Conservation (phyloP, 192 early-diverging fungal genomes). For the Linderina pennispora region DNA sequence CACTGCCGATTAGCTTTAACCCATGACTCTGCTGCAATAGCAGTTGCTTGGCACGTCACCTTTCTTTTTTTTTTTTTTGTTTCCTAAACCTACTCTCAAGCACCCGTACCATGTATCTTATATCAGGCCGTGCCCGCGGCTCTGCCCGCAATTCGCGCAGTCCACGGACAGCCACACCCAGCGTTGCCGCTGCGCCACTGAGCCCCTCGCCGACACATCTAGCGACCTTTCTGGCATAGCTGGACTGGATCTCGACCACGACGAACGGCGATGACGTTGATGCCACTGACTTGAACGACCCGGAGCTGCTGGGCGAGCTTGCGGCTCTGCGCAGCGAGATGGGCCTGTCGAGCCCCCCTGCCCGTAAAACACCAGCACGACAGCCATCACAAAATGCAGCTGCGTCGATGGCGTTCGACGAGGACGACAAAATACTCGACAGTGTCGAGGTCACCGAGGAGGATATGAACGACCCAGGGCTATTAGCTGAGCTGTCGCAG, state of each 20-base stretch:
- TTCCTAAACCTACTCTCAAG: too few relatives aligned
- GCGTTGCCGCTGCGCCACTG: too few relatives aligned
- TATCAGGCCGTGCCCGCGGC: too few relatives aligned
- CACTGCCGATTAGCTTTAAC: too few relatives aligned
- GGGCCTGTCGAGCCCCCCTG: constrained; percentile 10
- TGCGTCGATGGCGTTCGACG: constrained; percentile 1
- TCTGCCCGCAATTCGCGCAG: too few relatives aligned
- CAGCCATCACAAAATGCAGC: background rate
- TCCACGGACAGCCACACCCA: too few relatives aligned
- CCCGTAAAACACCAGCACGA: background rate
- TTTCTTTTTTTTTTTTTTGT: too few relatives aligned
- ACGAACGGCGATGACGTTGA: constrained; percentile 3
- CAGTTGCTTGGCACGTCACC: too few relatives aligned
- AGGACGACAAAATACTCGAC: constrained; percentile 14
- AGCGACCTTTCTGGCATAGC: too few relatives aligned
- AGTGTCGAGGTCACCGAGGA: constrained; percentile 25
- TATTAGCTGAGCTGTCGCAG: constrained; percentile 26
- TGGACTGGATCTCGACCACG: constrained; percentile 1
- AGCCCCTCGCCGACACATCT: too few relatives aligned
- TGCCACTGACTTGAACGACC: constrained; percentile 25
- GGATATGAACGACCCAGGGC: constrained; percentile 35
- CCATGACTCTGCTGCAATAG: too few relatives aligned
- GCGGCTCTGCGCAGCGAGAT: constrained; percentile 32
- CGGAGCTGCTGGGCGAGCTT: constrained; percentile 32
- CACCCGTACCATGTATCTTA: too few relatives aligned